Evolutionary conservation across 352 stramenopile species (phyloP), one percentile per base, ranked within the genome.

Genomic region (Phytophthora macrochlamydospora): DNA sequence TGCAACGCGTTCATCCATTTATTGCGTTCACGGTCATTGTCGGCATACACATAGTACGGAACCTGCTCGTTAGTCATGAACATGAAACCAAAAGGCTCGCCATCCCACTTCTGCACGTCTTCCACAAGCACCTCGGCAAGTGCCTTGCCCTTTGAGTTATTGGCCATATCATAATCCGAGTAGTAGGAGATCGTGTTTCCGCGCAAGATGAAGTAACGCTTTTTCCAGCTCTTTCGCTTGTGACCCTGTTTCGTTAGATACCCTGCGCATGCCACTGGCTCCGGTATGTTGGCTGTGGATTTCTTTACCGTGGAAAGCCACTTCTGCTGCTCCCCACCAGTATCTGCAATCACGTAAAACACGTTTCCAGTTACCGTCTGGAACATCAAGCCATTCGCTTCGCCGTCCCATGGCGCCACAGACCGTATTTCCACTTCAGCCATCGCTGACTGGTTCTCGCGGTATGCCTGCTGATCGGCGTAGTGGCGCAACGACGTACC

Each of bases 151-250:
- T 92, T 91, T 9, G 81, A 63, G 43, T 81, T 91, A 56, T 94
- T 94, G 7, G 89, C 86, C 59, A 91, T 88, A 59, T 96, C 89
- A 62, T 93, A 95, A 70, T 96, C 89, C 32, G 86, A 83, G 57
- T 87, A 96, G 62, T 96, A 96, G 38, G 86, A 74, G 43, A 96
- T 81, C 6, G 77, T 65, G 46, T 74, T 83, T 32, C 89, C 89
- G 32, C 89, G 89, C 37, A 96, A 59, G 54, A 95, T 91, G 52
- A 96, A 96, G 62, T 95, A 96, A 0, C 89, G 85, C 60, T 95
- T 96, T 66, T 95, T 96, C 89, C 89, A 96, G 64, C 87, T 96
- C 71, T 96, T 96, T 1, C 89, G 85, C 66, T 95, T 96, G 69
- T 96, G 89, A 29, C 89, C 89, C 74, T 96, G 89, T 64, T 96